Base-by-base conservation (phyloP, 106 monocot genomes). In the Alisma plantagoaquatica region DNA sequence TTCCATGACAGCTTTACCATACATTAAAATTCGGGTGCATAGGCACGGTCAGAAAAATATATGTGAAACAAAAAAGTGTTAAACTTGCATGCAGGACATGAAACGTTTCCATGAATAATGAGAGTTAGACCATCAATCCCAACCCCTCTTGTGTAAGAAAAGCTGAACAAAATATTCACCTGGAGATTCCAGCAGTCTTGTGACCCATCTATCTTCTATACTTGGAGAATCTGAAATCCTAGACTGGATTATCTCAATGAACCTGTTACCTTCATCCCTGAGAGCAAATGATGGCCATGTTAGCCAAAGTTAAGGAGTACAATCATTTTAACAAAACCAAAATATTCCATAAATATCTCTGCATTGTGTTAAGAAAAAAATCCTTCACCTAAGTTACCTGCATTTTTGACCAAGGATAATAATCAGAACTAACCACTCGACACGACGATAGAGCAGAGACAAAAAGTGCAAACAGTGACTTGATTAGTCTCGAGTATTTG, bases 241-340 rank as follows among this genome's bases (percentile, higher is more conserved):
- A 51, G 87, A 82, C 33, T 75, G 54, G 61, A 87, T 72, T 53
- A 87, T 60, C 66, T 66, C 64, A 57, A 67, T 66, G 43, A 87
- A 24, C 44, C 46, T 77, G 53, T 73, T 47, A 47, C 74, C 73
- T 70, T 87, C 87, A 51, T 75, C 82, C 73, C 87, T 87, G 61
- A 32, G n/a, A n/a, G n/a, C n/a, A n/a, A n/a, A n/a, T n/a, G n/a
- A n/a, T n/a, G n/a, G n/a, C n/a, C n/a, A n/a, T n/a, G n/a, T n/a
- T n/a, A n/a, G n/a, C n/a, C n/a, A n/a, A n/a, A n/a, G n/a, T n/a
- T n/a, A n/a, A 48, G 47, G 47, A 1, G 9, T 48, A 1, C 47
- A n/a, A 14, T 8, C 6, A 20, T 0, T 3, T 27, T 1, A 20
- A 51, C 11, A 51, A 4, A 51, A 26, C n/a, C n/a, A n/a, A n/a